Percentiles rank a stretch among this genome's conserved stretches.
Evolutionary conservation across 129 eudicot species (phyloP).

Genomic region (carrot (Daucus carota)): DNA sequence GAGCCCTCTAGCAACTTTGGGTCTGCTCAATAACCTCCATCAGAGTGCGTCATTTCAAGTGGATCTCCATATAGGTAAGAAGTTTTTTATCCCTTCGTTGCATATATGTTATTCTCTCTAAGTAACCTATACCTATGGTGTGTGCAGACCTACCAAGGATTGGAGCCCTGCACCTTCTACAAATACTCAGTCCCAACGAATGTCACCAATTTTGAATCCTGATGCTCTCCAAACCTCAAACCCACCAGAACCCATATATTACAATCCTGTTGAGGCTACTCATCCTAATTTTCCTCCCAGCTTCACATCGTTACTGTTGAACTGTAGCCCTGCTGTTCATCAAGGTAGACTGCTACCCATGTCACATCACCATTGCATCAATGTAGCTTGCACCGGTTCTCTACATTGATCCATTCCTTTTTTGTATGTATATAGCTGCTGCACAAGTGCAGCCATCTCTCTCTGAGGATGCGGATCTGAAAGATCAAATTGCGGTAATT

Average conservation of each 20-base stretch:
- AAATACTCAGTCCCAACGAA: constrained; percentile 22
- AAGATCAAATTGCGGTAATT: constrained; percentile 55
- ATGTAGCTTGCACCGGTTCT: not conserved
- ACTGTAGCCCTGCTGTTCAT: constrained; percentile 40
- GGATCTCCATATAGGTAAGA: constrained; percentile 33
- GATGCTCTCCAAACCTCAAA: constrained; percentile 25
- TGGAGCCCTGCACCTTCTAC: constrained; percentile 28
- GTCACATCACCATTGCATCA: not conserved
- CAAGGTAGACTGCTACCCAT: constrained; percentile 29
- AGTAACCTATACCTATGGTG: constrained; percentile 8
- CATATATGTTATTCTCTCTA: not conserved
- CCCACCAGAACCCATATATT: constrained; percentile 15
- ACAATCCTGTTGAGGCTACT: constrained; percentile 32
- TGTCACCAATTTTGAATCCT: constrained; percentile 14
- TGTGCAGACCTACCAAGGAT: constrained; percentile 42
- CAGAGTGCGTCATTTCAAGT: constrained; percentile 36
- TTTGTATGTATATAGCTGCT: constrained; percentile 18
- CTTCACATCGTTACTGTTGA: constrained; percentile 59
- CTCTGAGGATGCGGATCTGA: constrained; percentile 36
- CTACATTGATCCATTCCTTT: constrained; percentile 10
- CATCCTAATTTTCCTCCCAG: constrained; percentile 65
- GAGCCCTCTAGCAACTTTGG: constrained; percentile 24
- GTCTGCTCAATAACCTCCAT: constrained; percentile 47
- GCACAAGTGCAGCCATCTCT: constrained; percentile 19
- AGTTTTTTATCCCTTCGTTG: not conserved